Conservation (phyloP, 1,284 basidiomycete genomes). For the Rhodotorula sp. region DNA sequence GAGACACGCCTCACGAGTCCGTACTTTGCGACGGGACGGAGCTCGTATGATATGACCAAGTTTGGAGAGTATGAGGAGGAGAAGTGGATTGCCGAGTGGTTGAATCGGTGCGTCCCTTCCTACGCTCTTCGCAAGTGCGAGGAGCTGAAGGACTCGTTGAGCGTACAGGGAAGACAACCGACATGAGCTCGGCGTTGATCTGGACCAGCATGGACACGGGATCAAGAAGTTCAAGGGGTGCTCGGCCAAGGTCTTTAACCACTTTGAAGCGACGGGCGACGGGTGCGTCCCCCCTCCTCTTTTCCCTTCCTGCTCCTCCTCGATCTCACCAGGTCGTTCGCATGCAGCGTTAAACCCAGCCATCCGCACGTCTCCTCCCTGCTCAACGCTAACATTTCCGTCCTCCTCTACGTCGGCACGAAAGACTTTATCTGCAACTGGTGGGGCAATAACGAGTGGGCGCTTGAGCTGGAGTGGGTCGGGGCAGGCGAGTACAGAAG, state of each 20-base stretch:
- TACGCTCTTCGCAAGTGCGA: too few species aligned
- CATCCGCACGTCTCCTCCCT: slow-evolving; percentile 38
- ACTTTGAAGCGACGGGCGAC: slow-evolving; percentile 40
- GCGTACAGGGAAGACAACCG: slow-evolving; percentile 25
- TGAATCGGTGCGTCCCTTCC: slow-evolving; percentile 34
- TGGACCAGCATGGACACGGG: slow-evolving; percentile 28
- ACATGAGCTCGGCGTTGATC: slow-evolving; percentile 41
- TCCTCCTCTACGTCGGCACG: slow-evolving; percentile 42
- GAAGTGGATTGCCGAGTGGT: slow-evolving; percentile 36
- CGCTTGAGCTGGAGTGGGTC: slow-evolving; percentile 37
- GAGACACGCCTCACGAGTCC: slow-evolving; percentile 40
- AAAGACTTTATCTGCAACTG: slow-evolving; percentile 42
- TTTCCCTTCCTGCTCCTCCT: not conserved
- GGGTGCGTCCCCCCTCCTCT: slow-evolving; percentile 20
- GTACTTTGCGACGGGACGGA: slow-evolving; percentile 35
- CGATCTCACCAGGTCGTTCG: too few species aligned
- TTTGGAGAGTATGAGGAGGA: slow-evolving; percentile 43
- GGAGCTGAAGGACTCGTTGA: not conserved
- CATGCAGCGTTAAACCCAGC: slow-evolving; percentile 27
- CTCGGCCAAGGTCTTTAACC: slow-evolving; percentile 36
- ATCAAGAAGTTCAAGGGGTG: slow-evolving; percentile 42
- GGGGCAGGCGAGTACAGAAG: slow-evolving; percentile 30
- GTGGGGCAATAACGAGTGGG: slow-evolving; percentile 39
- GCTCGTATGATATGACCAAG: slow-evolving; percentile 42
- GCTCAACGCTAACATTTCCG: slow-evolving; percentile 34